Evolutionary conservation across 2,329 filamentous ascomycete species (phyloP).

Genomic region (Xylariaceae sp.): DNA sequence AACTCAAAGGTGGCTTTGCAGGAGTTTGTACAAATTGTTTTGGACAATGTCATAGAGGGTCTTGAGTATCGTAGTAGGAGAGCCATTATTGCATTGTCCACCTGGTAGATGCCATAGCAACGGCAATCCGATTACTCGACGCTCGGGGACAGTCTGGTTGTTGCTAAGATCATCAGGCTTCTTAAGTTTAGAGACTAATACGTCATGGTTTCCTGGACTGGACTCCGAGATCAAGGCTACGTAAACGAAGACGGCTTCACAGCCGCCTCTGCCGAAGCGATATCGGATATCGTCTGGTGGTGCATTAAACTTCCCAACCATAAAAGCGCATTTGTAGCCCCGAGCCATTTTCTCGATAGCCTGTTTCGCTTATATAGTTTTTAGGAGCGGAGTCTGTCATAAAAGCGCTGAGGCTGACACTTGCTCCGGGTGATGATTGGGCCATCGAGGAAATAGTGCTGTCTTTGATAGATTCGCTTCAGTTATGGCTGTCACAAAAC

Average conservation of each 20-base stretch:
- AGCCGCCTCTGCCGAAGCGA: neutral
- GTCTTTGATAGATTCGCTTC: neutral
- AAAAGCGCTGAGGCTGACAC: neutral
- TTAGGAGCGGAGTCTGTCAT: neutral
- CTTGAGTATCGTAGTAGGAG: neutral
- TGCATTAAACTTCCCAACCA: neutral
- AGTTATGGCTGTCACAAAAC: neutral
- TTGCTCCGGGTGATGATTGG: too few relatives aligned
- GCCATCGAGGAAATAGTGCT: neutral
- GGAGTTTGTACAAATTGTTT: neutral
- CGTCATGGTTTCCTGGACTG: neutral
- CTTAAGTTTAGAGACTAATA: neutral
- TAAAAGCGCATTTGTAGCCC: neutral
- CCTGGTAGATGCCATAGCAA: slow-evolving; percentile 9
- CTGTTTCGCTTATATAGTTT: neutral
- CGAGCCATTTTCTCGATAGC: neutral
- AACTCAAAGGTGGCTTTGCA: neutral
- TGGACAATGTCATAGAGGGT: neutral
- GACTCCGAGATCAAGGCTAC: neutral
- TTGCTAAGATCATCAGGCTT: neutral
- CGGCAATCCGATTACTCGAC: neutral
- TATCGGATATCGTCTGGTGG: neutral
- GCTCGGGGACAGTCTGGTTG: too few relatives aligned
- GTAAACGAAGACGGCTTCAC: slow-evolving; percentile 2
- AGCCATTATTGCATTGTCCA: neutral